Base-by-base conservation (phyloP, 768 basidiomycete species). In the Suillus subluteus region DNA sequence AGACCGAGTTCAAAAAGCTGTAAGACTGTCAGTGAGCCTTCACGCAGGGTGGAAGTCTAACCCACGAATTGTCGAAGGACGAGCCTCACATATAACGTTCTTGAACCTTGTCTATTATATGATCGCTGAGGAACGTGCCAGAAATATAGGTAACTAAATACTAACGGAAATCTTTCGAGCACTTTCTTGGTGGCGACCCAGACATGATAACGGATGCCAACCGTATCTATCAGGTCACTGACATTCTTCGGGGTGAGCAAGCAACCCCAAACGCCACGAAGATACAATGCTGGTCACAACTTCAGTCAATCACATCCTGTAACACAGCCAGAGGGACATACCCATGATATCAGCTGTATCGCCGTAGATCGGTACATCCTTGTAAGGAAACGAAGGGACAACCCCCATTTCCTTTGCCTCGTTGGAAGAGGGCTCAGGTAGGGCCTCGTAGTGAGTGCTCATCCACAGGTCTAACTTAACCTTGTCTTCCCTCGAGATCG, bases 1-100 rank as follows among this genome's bases (percentile, higher is more conserved):
- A 73, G 71, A 26, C 84, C 84, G 32, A 88, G 70, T 69, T 88
- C 84, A 62, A 86, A 80, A 56, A 88, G 70, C 88, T 89, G 65
- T 11, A 68, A 68, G 26, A 40, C 44, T 6, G 26, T 35, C 30
- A 64, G 40, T 12, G 21, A 18, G 18, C 37, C 21, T 43, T 56
- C n/a, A 23, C 23, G 16, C 6, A 11, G 44, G 18, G 21, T 9
- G 48, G 2, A 43, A 43, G 40, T 21, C 6, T 30, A 30, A 61
- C 59, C 67, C 65, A 81, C 80, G 43, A 78, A 81, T 62, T 71
- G 72, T 63, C 73, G 71, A 68, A 73, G 70, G 21, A 41, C 40
- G 9, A 2, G 59, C 26, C 0, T 26, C 1, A 30, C 26, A 26
- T 61, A 43, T 11, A 26, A 18, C 26, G 26, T 7, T 30, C 30